These are phyloP conservation scores for Colletotrichum godetiae DNA, from an alignment of 2,329 filamentous ascomycete genomes.

Conservation along the genomic window DNA sequence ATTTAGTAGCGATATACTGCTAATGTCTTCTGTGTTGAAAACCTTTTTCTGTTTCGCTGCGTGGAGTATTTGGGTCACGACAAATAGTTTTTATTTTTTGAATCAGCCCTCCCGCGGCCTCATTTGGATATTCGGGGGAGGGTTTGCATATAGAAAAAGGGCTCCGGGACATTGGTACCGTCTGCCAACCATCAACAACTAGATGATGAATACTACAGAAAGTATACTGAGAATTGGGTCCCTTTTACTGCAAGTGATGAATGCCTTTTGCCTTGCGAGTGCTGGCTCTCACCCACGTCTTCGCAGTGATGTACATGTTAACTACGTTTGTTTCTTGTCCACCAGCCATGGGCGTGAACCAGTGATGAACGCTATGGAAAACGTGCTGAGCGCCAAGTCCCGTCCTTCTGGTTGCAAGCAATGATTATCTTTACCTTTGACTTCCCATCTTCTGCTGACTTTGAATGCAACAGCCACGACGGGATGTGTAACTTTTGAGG, in stretches of 20 bases:
- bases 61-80: conserved; percentile 36
- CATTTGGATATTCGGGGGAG: background rate
- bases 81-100: conserved; percentile 23
- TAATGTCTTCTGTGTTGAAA: conserved; percentile 34
- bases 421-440: no score
- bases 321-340: no score
- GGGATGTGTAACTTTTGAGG: no score
- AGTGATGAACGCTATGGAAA: no score
- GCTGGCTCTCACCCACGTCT: no score
- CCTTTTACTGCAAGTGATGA: background rate
- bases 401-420: no score
- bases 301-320: no score
- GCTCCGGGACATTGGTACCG: conserved; percentile 2
- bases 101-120: background rate
- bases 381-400: no score
- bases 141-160: conserved; percentile 33
- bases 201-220: conserved; percentile 35
- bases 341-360: no score
- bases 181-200: conserved; percentile 16
- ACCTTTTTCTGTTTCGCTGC: conserved; percentile 29
- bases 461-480: no score
- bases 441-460: no score
- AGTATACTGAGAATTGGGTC: background rate
- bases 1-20: conserved; percentile 36
- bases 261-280: no score